These are phyloP conservation scores for Penicillium samsonianum DNA, from an alignment of 495 filamentous ascomycete species.

Conservation along the genomic window DNA sequence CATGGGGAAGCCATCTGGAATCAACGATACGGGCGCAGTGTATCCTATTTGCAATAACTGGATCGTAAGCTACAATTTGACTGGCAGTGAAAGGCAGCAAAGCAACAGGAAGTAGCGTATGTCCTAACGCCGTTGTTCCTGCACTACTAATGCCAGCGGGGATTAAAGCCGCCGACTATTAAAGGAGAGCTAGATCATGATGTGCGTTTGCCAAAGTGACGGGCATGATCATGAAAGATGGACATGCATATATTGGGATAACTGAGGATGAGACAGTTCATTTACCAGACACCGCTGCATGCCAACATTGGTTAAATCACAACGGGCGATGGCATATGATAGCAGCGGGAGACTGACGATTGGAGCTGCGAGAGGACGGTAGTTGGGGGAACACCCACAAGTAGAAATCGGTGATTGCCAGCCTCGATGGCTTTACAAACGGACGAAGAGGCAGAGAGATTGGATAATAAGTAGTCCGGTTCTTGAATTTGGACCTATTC, in stretches of 20 bases:
- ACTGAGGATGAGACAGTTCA: background rate
- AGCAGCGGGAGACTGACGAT: background rate
- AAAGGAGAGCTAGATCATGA: conserved; percentile 18
- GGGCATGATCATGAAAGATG: conserved; percentile 17
- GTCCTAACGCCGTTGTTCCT: background rate
- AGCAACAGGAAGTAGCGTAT: background rate
- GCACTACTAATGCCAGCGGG: background rate
- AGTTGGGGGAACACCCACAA: too few species aligned
- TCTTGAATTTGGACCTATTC: background rate
- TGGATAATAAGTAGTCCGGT: background rate
- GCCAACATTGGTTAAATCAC: background rate
- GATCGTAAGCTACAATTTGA: background rate
- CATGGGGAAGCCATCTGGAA: background rate
- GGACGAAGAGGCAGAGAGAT: background rate
- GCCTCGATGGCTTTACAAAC: background rate
- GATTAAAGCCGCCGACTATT: background rate
- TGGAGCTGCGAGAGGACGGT: background rate
- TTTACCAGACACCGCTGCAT: background rate
- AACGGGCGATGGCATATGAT: background rate
- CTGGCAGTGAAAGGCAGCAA: background rate
- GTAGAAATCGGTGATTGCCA: too few species aligned
- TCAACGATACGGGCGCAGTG: background rate
- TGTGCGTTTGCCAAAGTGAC: conserved; percentile 20
- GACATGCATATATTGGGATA: conserved; percentile 12
- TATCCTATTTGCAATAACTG: background rate